These are phyloP conservation scores for Terfezia boudieri DNA, from an alignment of 495 filamentous ascomycete species.

Conservation along the genomic window DNA sequence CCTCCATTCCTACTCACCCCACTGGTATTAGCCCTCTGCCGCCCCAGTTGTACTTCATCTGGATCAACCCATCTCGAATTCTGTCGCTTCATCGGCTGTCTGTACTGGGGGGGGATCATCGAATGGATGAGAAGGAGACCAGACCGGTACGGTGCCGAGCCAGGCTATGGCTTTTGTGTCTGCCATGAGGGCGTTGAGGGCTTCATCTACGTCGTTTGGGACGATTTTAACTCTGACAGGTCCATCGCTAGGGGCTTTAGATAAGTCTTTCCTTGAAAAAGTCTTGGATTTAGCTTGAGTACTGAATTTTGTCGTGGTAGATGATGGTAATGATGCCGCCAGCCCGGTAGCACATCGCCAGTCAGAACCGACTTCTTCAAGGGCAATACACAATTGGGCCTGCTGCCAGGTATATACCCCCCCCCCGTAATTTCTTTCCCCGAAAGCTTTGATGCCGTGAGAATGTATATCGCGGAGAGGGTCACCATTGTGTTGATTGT, in stretches of 20 bases:
- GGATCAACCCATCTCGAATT: slow-evolving; percentile 13
- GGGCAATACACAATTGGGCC: neutral
- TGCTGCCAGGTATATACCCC: slow-evolving; percentile 14
- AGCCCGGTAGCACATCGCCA: too few relatives aligned
- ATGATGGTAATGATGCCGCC: too few relatives aligned
- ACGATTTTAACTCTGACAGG: too few relatives aligned
- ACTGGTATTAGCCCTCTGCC: slow-evolving; percentile 9
- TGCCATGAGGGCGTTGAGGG: neutral
- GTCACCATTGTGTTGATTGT: neutral
- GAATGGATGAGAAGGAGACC: neutral
- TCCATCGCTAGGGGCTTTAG: too few relatives aligned
- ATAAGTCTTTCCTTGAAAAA: too few relatives aligned
- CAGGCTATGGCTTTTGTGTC: neutral
- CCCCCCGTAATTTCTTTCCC: slow-evolving; percentile 18
- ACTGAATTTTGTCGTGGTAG: too few relatives aligned
- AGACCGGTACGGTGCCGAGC: neutral
- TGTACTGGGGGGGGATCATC: neutral
- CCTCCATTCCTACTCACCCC: slow-evolving; percentile 8
- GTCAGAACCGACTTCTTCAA: too few relatives aligned
- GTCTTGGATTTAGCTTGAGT: too few relatives aligned
- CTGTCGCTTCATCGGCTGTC: neutral
- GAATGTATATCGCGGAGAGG: slow-evolving; percentile 46
- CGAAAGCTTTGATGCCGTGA: slow-evolving; percentile 25
- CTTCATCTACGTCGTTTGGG: neutral
- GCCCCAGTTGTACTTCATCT: slow-evolving; percentile 8